Base-by-base conservation (phyloP, 805 yeast species). In the Yarrowia sp. region DNA sequence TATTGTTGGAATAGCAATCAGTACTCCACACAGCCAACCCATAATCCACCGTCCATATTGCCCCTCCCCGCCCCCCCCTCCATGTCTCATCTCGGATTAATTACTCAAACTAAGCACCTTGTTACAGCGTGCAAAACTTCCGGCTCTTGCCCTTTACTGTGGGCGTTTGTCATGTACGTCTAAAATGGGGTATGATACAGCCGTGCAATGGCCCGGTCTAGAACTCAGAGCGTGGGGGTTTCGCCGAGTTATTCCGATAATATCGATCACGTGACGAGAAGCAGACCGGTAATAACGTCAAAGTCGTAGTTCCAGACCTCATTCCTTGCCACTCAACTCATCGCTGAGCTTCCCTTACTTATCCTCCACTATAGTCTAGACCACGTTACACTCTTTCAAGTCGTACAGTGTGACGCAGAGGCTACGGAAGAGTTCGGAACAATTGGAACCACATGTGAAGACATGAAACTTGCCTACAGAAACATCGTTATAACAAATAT, bases 101-200 rank as follows among this genome's bases (percentile, higher is more conserved):
- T 16, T 50, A 15, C 36, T 32, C 41, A 50, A 41, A 50, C 56
- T 50, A 50, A 50, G 1, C 3, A n/a, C 22, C 11, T 19, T 26
- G 8, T 14, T 8, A 19, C 32, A 49, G 40, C 38, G 14, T 22
- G 53, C 53, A 15, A 49, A 49, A 49, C 35, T 32, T 49, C 38
- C 12, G 38, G 9, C 38, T 9, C 8, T n/a, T 12, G 5, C 63
- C 19, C 8, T 32, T 14, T 9, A n/a, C 22, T 40, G 22, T 58
- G 50, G 38, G 38, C 46, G 50, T 58, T 58, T 32, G 53, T 58
- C 53, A 45, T 58, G 65, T 58, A 12, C 58, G 58, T 52, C 58
- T 52, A 52, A 52, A 50, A 50, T 50, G 56, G 56, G 56, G 56
- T 52, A 12, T 36, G 32, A 22, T 52, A 38, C 58, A 52, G 58